phyloP scores from a whole-genome alignment of 2,329 filamentous ascomycete genomes.

The Clonostachys byssicola region DNA sequence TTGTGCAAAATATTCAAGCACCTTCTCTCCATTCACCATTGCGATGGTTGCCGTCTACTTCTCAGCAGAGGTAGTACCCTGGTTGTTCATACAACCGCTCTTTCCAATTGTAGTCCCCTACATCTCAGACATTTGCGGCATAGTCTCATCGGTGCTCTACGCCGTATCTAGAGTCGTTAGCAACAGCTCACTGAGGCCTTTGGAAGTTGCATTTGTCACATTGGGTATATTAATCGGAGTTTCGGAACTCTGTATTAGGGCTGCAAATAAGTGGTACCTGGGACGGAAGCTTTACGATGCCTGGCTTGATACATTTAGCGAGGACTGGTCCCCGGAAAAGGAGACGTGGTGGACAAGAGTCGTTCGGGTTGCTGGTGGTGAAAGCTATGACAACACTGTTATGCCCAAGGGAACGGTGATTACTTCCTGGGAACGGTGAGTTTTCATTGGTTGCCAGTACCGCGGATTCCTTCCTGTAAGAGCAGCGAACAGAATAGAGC shows the following conservation, averaged over 20 bases:
- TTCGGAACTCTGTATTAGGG: neutral
- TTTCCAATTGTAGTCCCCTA: neutral
- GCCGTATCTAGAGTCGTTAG: neutral
- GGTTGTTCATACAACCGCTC: neutral
- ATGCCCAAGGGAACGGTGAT: too few relatives aligned
- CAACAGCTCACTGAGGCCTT: neutral
- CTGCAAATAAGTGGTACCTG: neutral
- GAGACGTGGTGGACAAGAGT: neutral
- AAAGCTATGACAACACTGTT: too few relatives aligned
- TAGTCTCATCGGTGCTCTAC: neutral
- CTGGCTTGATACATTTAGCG: neutral
- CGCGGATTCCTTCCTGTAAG: too few relatives aligned
- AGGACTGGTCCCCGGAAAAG: neutral
- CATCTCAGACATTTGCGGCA: neutral
- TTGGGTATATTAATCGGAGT: neutral
- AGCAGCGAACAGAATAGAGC: too few relatives aligned
- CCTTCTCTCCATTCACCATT: neutral
- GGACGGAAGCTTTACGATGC: neutral
- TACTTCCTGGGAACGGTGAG: too few relatives aligned
- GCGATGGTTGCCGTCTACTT: neutral
- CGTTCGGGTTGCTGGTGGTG: neutral
- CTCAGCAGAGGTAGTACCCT: neutral
- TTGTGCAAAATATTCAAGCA: neutral
- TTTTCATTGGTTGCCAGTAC: too few relatives aligned
- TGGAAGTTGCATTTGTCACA: neutral